A percentile compares a stretch with the other conserved stretches of the same genome.
phyloP scores from a whole-genome alignment of 2,329 filamentous ascomycete genomes.

The Cladosporium sp. region DNA sequence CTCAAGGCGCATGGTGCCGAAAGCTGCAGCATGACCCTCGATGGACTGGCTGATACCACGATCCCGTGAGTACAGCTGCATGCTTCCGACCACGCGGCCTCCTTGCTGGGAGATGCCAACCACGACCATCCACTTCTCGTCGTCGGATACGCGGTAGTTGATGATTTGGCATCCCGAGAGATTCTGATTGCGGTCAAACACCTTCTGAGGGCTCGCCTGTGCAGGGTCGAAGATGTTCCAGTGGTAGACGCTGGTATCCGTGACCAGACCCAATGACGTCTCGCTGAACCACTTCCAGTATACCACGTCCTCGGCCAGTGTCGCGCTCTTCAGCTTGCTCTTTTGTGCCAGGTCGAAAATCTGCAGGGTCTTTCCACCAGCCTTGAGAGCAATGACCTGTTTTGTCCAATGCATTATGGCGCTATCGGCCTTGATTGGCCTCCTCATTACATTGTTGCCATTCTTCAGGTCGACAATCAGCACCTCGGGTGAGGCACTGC shows the following conservation, averaged over 20 bases:
- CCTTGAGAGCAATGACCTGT: conserved; percentile 95
- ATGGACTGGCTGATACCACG: conserved; percentile 96
- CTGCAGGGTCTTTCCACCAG: conserved; percentile 88
- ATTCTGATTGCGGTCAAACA: conserved; percentile 92
- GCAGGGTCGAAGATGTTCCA: conserved; percentile 92
- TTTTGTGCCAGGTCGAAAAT: conserved; percentile 94
- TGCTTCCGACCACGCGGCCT: conserved; percentile 87
- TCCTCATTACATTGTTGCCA: conserved; percentile 87
- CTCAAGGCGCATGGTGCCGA: conserved; percentile 83
- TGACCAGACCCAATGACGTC: conserved; percentile 81
- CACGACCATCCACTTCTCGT: conserved; percentile 97
- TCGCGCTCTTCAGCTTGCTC: conserved; percentile 92
- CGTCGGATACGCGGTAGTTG: conserved; percentile 94
- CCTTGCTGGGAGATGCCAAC: conserved; percentile 93
- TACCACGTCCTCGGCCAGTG: conserved; percentile 94
- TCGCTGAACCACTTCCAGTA: conserved; percentile 99
- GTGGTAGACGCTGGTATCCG: conserved; percentile 86
- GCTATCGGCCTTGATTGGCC: conserved; percentile 98
- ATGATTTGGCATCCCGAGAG: conserved; percentile 94
- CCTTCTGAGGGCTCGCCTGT: conserved; percentile 76
- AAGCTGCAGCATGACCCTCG: conserved; percentile 93
- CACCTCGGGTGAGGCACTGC: conserved; percentile 81
- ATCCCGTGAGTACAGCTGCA: conserved; percentile 96
- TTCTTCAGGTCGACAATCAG: conserved; percentile 98
- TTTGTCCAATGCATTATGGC: conserved; percentile 99